Base-by-base conservation (phyloP, 164 flowering plant genomes). In the Litsea cubeba region DNA sequence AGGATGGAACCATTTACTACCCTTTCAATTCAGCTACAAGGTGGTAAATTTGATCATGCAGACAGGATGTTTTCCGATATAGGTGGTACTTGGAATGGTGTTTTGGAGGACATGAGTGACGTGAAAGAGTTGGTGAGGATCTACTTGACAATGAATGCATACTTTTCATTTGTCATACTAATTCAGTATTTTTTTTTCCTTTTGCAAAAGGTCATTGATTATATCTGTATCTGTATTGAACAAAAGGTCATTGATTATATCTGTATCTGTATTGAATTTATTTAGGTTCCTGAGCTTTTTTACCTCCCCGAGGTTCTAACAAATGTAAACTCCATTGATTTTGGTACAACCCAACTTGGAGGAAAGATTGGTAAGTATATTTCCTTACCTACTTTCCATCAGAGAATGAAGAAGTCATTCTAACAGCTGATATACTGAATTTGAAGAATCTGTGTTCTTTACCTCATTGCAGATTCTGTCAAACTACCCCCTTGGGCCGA, bases 31-130 rank as follows among this genome's bases (percentile, higher is more conserved):
- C 94, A 96, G 81, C 86, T 96, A 51, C 98, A 94, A 89, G 99
- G 98, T 82, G 98, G 97, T 50, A 96, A 91, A 65, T 96, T 92
- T 86, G 97, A 96, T 84, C 98, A 96, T 81, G 95, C 97, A 49
- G 99, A 96, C 81, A 85, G 97, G 79, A 89, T 96, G 99, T 96
- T 96, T 87, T 88, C 86, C 70, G 98, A 96, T 81, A 85, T 96
- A 76, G 84, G 87, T 75, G 83, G 88, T 79, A 94, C 99, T 62
- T 96, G 99, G 99, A 86, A 87, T 86, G 93, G 98, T 70, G 91
- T 94, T 81, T 88, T 90, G 32, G 98, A 96, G 84, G 99, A 96
- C 77, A 96, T 94, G 97, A 96, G 97, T 84, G 99, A 96, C 84
- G 97, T 96, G 76, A 96, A 96, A 83, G 99, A 96, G 87, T 80